Evolutionary conservation across 192 early-diverging fungal genomes (phyloP), one percentile per base, ranked within the genome.

Genomic region (Piromyces sp.): DNA sequence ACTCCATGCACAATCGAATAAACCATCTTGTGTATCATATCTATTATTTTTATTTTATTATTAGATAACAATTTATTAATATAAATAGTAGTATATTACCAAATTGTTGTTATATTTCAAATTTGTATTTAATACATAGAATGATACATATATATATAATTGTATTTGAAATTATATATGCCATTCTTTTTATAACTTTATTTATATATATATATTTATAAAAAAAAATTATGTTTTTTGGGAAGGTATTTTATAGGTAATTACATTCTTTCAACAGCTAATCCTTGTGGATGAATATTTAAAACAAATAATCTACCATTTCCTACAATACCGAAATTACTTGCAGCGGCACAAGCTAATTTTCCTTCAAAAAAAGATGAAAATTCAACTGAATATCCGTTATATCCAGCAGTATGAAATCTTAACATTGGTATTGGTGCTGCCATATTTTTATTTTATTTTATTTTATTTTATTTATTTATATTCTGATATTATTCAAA

Each of bases 291-390:
- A 38, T 83, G 80, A 80, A 88, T 84, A 83, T 86, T 90, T 11
- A 97, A 86, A 78, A 96, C 86, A 88, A 90, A 94, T 42, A 98
- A 89, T 81, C 94, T 86, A 29, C 97, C 98, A 86, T 98, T 99
- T 17, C 98, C 97, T 15, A 96, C 96, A 22, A 99, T 91, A 16
- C 97, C 98, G 90, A 94, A 99, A 89, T 98, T 99, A 68, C 97
- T 94, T 38, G 95, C 92, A 30, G 93, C 89, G 0, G 95, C 96
- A 28, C 91, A 91, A 2, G 98, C 97, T 19, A 98, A 82, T 79
- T 94, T 91, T 83, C 92, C 88, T 84, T 96, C 95, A 82, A 95
- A 94, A 85, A 98, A 99, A 5, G 98, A 97, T 86, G 93, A 95
- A 89, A 94, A 99, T 87, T 98, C 90, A 16, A 94, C 83, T 93